Conservation (phyloP, 176 grass and related monocot species). For the Saccharum spontaneum region DNA sequence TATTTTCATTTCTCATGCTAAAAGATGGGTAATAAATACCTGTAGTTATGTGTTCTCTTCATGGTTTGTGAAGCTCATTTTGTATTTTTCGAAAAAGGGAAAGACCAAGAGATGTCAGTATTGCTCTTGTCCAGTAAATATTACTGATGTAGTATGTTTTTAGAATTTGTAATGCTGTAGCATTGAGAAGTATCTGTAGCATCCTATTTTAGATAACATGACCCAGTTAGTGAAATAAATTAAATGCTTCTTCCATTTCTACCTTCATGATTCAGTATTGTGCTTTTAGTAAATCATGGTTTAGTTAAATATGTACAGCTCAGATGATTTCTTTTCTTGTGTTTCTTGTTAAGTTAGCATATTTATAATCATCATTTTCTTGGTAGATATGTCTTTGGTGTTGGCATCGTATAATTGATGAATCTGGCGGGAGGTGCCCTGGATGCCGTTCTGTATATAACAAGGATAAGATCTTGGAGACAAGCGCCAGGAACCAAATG, state of each 20-base stretch:
- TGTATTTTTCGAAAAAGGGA: too few relatives aligned
- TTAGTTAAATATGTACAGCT: conserved; percentile 31
- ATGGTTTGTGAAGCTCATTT: too few relatives aligned
- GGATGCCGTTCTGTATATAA: conserved; percentile 64
- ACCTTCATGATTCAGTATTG: neutral
- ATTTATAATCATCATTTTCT: conserved; percentile 36
- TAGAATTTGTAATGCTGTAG: neutral
- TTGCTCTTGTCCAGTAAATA: too few relatives aligned
- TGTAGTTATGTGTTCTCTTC: neutral
- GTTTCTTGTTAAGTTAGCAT: neutral
- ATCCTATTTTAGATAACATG: conserved; percentile 1
- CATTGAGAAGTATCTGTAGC: neutral
- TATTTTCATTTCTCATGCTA: conserved; percentile 11
- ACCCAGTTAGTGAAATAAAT: neutral
- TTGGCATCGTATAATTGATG: conserved; percentile 66
- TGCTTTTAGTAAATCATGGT: neutral
- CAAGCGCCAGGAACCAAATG: conserved; percentile 49
- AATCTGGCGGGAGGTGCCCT: conserved; percentile 57
- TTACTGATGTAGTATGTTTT: too few relatives aligned
- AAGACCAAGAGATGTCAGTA: too few relatives aligned
- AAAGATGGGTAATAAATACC: conserved; percentile 16
- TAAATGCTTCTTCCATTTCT: conserved; percentile 4
- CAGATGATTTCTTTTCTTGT: conserved; percentile 13
- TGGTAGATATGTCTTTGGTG: conserved; percentile 74
- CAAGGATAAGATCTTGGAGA: conserved; percentile 62